phyloP scores from a whole-genome alignment of 2,329 filamentous ascomycete species.

The Madurella mycetomatis region DNA sequence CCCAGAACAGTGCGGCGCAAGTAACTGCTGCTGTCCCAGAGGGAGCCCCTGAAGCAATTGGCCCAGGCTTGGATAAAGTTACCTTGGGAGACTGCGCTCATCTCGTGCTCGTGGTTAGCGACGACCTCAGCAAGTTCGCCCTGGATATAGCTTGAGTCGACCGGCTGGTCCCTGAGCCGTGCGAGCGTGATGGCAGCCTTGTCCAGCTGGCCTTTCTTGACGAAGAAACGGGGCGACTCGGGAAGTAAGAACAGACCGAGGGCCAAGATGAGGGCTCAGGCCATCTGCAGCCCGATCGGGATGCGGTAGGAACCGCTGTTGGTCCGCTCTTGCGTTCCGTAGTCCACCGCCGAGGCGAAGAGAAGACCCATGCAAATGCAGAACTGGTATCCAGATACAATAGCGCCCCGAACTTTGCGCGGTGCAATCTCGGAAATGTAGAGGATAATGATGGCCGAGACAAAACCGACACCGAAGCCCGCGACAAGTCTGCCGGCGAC shows the following conservation, averaged over 20 bases:
- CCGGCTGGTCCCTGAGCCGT: constrained; percentile 59
- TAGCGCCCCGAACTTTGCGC: constrained; percentile 63
- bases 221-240: constrained; percentile 69
- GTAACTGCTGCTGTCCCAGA: constrained; percentile 50
- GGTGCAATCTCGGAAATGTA: constrained; percentile 62
- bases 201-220: constrained; percentile 61
- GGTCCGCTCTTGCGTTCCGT: constrained; percentile 53
- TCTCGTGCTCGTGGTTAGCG: constrained; percentile 68
- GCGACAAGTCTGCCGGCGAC: constrained; percentile 56
- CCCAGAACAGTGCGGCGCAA: constrained; percentile 54
- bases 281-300: constrained; percentile 63
- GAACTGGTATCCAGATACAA: constrained; percentile 73
- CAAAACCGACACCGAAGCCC: constrained; percentile 61
- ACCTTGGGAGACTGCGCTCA: constrained; percentile 50
- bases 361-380: constrained; percentile 70
- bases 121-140: constrained; percentile 69
- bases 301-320: constrained; percentile 65
- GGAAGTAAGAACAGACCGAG: constrained; percentile 39
- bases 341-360: constrained; percentile 63
- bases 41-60: constrained; percentile 52
- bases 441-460: constrained; percentile 56
- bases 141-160: constrained; percentile 60
- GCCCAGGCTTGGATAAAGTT: constrained; percentile 57
- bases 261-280: constrained; percentile 39
- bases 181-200: constrained; percentile 54